Conservation (phyloP, 2,329 filamentous ascomycete species). For the Chaetomium globosum region DNA sequence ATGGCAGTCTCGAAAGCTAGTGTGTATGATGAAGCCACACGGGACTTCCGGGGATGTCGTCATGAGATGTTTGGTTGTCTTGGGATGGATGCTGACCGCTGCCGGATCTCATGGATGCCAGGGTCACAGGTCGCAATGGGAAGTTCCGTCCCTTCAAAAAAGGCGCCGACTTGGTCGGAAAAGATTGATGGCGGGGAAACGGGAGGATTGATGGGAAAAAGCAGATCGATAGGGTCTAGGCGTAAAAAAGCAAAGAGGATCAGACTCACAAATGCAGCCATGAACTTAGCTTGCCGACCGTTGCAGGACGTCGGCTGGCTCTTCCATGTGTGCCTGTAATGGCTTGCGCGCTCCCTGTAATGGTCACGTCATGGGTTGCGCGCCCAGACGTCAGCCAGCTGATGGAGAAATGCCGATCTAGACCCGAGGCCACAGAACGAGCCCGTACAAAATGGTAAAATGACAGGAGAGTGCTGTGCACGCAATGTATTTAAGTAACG, state of each 20-base stretch:
- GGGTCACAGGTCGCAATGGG: constrained; percentile 11
- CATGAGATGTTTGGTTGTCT: background rate
- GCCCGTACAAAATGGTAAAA: background rate
- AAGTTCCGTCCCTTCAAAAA: constrained; percentile 7
- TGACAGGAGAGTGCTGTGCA: background rate
- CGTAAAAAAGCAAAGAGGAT: background rate
- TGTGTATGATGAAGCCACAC: background rate
- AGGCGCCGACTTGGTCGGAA: background rate
- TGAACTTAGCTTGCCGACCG: constrained; percentile 21
- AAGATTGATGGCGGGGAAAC: background rate
- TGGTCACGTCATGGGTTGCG: constrained; percentile 34
- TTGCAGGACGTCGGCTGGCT: constrained; percentile 17
- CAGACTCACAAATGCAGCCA: constrained; percentile 45
- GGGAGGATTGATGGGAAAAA: background rate
- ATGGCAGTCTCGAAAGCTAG: constrained; percentile 11
- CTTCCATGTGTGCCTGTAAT: constrained; percentile 26
- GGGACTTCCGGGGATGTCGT: background rate
- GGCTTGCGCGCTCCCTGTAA: constrained; percentile 3
- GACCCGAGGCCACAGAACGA: background rate
- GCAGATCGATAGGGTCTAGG: background rate
- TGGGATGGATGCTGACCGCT: constrained; percentile 17
- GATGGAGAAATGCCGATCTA: background rate
- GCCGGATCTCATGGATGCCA: background rate
- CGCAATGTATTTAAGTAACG: background rate
- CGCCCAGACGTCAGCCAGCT: constrained; percentile 13